phyloP scores from a whole-genome alignment of 139 green algal species.

The Chlorella sp. region DNA sequence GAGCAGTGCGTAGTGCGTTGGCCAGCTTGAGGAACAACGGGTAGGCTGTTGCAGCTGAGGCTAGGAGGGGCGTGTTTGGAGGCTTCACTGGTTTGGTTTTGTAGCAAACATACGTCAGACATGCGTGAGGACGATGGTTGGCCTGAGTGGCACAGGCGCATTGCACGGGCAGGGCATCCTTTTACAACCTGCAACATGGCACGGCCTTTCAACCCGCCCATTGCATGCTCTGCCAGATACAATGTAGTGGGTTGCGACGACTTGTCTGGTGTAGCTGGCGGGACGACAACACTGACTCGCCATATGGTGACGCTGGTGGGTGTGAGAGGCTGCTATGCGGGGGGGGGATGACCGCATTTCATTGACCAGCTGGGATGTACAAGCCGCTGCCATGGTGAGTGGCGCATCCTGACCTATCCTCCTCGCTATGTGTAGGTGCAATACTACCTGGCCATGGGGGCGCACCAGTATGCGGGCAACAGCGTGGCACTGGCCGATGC shows the following conservation, averaged over 20 bases:
- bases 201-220: too few species aligned
- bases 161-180: too few species aligned
- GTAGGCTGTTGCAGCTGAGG: background rate
- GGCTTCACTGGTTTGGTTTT: too few species aligned
- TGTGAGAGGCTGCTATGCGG: background rate
- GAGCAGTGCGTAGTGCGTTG: background rate
- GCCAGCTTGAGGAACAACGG: background rate
- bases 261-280: background rate
- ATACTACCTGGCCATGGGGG: slow-evolving; percentile 11
- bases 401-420: too few species aligned
- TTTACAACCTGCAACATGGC: too few species aligned
- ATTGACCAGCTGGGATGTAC: too few species aligned
- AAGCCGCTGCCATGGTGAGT: too few species aligned
- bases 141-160: too few species aligned
- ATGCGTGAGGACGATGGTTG: too few species aligned
- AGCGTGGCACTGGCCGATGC: slow-evolving; percentile 2
- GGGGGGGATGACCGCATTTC: too few species aligned
- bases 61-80: too few species aligned
- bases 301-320: background rate
- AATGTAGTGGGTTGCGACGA: background rate
- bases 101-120: too few species aligned
- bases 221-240: background rate
- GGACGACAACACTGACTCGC: background rate
- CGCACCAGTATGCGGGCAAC: slow-evolving; percentile 25
- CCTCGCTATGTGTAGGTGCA: slow-evolving; percentile 15